Base-by-base conservation (phyloP, 306 rosid species). In the Acacia crassicarpa region DNA sequence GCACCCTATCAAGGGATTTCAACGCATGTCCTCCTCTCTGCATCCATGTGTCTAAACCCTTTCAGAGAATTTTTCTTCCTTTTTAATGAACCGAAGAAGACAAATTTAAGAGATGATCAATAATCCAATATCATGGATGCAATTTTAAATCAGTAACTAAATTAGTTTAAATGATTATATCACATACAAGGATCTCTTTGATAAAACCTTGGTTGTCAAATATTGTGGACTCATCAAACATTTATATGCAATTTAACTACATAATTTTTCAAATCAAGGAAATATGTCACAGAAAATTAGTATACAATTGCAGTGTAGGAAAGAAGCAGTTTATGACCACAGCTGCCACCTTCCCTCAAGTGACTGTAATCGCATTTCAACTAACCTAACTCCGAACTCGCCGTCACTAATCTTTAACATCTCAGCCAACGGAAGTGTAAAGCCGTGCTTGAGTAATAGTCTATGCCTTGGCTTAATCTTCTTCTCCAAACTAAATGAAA, bases 401-500 rank as follows among this genome's bases (percentile, higher is more conserved):
- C 95, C 97, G 38, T 95, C 95, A 81, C 97, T 89, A 75, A 79
- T 56, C 81, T 59, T 80, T 83, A 93, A 78, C 98, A 93, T 95
- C 1, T 62, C 85, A 15, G 85, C 67, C 89, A 91, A 87, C 12
- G 94, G 83, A 66, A 91, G 88, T 1, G 82, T 76, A 45, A 90
- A 70, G 0, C 98, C 89, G 41, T 84, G 83, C 82, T 77, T 83
- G 17, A 74, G 77, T 43, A 95, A 75, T 35, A 83, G 59, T 61
- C 78, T 84, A n/a, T 89, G 91, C 33, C 98, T 71, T 0, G 90
- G 90, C 86, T 83, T 88, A 65, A 93, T 95, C 90, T 88, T 93
- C 51, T 83, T 75, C 82, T 93, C 95, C 91, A 95, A 83, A 78
- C 97, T 93, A 87, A 91, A 95, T 17, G 91, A 91, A 78, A 95